A percentile compares a stretch with the other conserved stretches of the same genome.
phyloP scores from a whole-genome alignment of 768 basidiomycete genomes.

The Psilocybe tampanensis region DNA sequence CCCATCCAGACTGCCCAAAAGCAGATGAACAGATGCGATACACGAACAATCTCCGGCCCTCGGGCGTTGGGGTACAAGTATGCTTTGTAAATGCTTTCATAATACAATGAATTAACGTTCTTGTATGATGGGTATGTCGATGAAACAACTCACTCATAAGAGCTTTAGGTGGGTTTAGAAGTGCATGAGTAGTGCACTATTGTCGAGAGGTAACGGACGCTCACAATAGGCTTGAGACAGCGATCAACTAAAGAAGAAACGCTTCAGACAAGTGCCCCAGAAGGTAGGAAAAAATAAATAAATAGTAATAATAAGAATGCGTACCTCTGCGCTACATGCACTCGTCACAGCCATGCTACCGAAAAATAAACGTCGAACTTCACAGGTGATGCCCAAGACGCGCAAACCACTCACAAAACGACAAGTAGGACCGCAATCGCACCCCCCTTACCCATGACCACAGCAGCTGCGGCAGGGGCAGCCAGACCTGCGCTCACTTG shows the following conservation, averaged over 20 bases:
- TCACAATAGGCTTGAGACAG: conserved; percentile 45
- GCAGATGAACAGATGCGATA: conserved; percentile 41
- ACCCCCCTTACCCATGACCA: conserved; percentile 32
- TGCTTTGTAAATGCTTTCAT: conserved; percentile 37
- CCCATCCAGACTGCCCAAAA: conserved; percentile 49
- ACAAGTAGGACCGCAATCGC: conserved; percentile 40
- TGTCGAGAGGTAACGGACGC: conserved; percentile 16
- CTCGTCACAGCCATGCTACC: conserved; percentile 50
- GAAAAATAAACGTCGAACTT: not conserved
- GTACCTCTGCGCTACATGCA: conserved; percentile 40
- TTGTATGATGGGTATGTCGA: not conserved
- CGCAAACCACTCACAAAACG: conserved; percentile 31
- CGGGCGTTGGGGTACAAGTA: conserved; percentile 39
- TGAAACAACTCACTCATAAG: conserved; percentile 43
- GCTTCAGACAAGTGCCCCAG: too few relatives aligned
- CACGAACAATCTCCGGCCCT: conserved; percentile 41
- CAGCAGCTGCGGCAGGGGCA: conserved; percentile 47
- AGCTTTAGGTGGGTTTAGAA: conserved; percentile 31
- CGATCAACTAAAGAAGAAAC: conserved; percentile 35
- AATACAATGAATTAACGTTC: not conserved
- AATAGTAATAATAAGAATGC: not conserved
- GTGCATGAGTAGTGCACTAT: too few relatives aligned
- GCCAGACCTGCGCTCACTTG: conserved; percentile 45
- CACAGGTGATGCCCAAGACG: not conserved
- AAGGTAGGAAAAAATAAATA: not conserved